Conservation (phyloP, 805 yeast genomes). For the Myxozyma monticola region DNA sequence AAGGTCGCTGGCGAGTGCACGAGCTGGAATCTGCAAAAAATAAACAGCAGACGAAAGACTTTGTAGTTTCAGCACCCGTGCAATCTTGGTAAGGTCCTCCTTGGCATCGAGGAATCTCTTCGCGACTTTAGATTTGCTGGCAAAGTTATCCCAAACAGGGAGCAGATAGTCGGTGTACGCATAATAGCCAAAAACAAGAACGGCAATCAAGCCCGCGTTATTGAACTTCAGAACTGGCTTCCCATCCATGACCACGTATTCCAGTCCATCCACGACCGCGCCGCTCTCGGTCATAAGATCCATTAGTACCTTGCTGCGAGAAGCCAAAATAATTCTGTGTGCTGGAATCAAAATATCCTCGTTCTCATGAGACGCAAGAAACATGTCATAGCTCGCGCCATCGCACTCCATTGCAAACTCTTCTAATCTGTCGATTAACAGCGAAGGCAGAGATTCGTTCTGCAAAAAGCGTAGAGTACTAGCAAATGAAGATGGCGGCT, state of each 20-base stretch:
- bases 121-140: constrained; percentile 32
- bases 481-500: constrained; percentile 11
- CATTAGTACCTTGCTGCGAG: constrained; percentile 31
- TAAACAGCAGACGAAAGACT: constrained; percentile 27
- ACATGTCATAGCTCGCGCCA: constrained; percentile 17
- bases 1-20: constrained; percentile 16
- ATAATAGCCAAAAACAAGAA: constrained; percentile 49
- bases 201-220: constrained; percentile 31
- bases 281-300: constrained; percentile 22
- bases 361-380: constrained; percentile 20
- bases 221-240: constrained; percentile 9
- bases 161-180: constrained; percentile 51
- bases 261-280: constrained; percentile 2
- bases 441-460: constrained; percentile 18
- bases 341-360: constrained; percentile 26
- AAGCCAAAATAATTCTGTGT: constrained; percentile 21
- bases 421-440: constrained; percentile 11
- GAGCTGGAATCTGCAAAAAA: constrained; percentile 14
- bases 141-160: constrained; percentile 48
- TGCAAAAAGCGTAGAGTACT: constrained; percentile 15
- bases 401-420: constrained; percentile 18
- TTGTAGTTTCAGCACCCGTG: constrained; percentile 26
- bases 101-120: constrained; percentile 27
- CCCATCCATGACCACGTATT: not conserved
- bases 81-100: constrained; percentile 33